Percentiles rank a stretch among this genome's conserved stretches.
phyloP scores from a whole-genome alignment of 805 yeast species.

The Kodamaea lidongshanica region DNA sequence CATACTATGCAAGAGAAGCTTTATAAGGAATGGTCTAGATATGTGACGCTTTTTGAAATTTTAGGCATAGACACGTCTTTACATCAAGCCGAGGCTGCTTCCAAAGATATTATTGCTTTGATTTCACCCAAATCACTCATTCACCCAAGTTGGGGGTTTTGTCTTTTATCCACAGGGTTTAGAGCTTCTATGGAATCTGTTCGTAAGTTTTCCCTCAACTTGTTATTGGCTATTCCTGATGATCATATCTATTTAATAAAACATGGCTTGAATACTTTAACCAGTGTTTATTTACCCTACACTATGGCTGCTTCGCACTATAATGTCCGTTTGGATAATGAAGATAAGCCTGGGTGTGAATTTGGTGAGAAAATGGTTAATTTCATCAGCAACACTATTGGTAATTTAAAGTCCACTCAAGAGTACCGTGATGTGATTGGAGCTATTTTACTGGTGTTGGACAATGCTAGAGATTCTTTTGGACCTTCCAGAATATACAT shows the following conservation, averaged over 20 bases:
- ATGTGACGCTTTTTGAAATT: conserved; percentile 69
- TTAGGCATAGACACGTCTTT: conserved; percentile 78
- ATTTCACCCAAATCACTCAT: conserved; percentile 47
- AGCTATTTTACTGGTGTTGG: conserved; percentile 40
- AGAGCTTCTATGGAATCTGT: conserved; percentile 74
- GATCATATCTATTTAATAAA: conserved; percentile 35
- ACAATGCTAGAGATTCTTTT: conserved; percentile 45
- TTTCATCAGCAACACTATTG: conserved; percentile 39
- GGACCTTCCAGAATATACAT: conserved; percentile 68
- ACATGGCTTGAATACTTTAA: conserved; percentile 39
- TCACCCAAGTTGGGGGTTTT: conserved; percentile 65
- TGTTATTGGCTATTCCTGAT: conserved; percentile 48
- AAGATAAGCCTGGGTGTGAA: conserved; percentile 39
- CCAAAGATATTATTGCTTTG: conserved; percentile 51
- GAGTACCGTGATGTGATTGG: conserved; percentile 20
- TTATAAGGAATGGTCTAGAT: conserved; percentile 62
- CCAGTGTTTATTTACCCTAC: conserved; percentile 47
- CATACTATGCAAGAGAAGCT: conserved; percentile 18
- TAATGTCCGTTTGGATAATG: conserved; percentile 28
- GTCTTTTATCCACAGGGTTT: conserved; percentile 70
- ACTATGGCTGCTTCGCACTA: conserved; percentile 62
- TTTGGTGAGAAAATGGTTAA: conserved; percentile 48
- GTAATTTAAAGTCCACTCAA: conserved; percentile 18
- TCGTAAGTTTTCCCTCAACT: conserved; percentile 51
- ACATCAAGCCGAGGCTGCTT: conserved; percentile 79